Percentiles rank a stretch among this genome's conserved stretches.
phyloP scores from a whole-genome alignment of 208 protist genomes.

The Wallacemonas sp. region DNA sequence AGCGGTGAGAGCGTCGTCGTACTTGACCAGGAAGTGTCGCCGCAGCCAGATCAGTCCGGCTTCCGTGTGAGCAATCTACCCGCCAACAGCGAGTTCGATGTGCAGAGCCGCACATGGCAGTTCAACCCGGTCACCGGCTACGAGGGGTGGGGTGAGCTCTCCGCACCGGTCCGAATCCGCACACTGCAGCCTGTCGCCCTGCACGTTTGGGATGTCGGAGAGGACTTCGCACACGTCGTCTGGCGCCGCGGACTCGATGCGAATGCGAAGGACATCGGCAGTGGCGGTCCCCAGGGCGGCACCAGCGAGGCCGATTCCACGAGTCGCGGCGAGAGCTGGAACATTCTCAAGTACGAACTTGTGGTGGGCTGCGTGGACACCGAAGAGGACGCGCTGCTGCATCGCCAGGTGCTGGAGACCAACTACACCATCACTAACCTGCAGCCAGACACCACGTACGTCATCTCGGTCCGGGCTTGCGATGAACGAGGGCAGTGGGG shows the following conservation, averaged over 20 bases:
- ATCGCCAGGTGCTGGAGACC: conserved; percentile 79
- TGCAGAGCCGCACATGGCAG: conserved; percentile 76
- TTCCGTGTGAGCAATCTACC: conserved; percentile 73
- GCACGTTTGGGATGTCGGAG: conserved; percentile 83
- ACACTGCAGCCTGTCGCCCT: conserved; percentile 78
- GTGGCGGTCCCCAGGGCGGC: background rate
- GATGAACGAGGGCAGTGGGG: conserved; percentile 86
- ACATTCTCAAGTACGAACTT: conserved; percentile 88
- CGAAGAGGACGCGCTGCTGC: conserved; percentile 75
- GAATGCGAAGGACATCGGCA: background rate
- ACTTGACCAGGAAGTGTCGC: conserved; percentile 53
- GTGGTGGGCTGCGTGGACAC: conserved; percentile 81
- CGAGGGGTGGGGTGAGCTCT: conserved; percentile 85
- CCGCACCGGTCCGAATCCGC: conserved; percentile 51
- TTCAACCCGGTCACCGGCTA: conserved; percentile 65
- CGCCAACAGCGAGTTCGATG: conserved; percentile 75
- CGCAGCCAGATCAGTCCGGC: conserved; percentile 39
- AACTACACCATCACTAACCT: conserved; percentile 88
- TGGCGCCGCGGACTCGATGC: conserved; percentile 66
- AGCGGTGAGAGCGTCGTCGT: conserved; percentile 36
- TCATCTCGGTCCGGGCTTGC: conserved; percentile 84
- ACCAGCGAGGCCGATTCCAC: background rate
- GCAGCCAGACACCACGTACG: conserved; percentile 78
- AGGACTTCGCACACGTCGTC: conserved; percentile 84
- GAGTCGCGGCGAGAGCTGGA: conserved; percentile 27